Conservation (phyloP, 192 early-diverging fungal genomes). For the Coemansia pectinata region DNA sequence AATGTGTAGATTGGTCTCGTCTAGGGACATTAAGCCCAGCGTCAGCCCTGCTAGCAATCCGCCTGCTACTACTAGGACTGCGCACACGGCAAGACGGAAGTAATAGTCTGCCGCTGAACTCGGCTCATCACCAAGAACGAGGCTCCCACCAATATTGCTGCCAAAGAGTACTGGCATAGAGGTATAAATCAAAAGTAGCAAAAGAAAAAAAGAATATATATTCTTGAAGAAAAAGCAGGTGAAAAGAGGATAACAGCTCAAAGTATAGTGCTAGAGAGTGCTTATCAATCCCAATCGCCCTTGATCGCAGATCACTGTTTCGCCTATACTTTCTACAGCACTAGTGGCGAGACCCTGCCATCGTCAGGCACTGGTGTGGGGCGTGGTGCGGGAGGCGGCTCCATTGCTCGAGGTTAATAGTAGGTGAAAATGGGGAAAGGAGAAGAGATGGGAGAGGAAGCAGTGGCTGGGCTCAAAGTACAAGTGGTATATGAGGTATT, state of each 20-base stretch:
- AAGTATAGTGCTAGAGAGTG: not conserved
- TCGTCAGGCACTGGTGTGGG: conserved; percentile 20
- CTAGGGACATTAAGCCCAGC: conserved; percentile 77
- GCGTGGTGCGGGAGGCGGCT: conserved; percentile 18
- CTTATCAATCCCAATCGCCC: not conserved
- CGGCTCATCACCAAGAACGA: not conserved
- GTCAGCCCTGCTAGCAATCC: conserved; percentile 77
- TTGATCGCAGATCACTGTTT: not conserved
- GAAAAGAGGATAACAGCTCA: no score
- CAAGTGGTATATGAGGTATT: not conserved
- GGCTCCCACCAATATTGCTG: not conserved
- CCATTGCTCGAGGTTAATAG: conserved; percentile 54
- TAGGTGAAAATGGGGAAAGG: conserved; percentile 45
- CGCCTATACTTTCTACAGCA: not conserved
- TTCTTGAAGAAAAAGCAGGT: not conserved
- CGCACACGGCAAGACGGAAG: conserved; percentile 55
- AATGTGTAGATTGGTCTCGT: conserved; percentile 79
- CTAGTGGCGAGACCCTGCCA: conserved; percentile 21
- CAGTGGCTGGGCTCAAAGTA: not conserved
- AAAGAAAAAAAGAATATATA: not conserved
- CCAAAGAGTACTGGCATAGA: not conserved
- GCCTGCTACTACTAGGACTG: conserved; percentile 68
- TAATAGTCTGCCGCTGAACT: conserved; percentile 39
- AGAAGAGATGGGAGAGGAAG: not conserved
- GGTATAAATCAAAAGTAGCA: not conserved